Evolutionary conservation across 2,329 filamentous ascomycete species (phyloP), one percentile per base, ranked within the genome.

Genomic region (Aureobasidium mangrovei): DNA sequence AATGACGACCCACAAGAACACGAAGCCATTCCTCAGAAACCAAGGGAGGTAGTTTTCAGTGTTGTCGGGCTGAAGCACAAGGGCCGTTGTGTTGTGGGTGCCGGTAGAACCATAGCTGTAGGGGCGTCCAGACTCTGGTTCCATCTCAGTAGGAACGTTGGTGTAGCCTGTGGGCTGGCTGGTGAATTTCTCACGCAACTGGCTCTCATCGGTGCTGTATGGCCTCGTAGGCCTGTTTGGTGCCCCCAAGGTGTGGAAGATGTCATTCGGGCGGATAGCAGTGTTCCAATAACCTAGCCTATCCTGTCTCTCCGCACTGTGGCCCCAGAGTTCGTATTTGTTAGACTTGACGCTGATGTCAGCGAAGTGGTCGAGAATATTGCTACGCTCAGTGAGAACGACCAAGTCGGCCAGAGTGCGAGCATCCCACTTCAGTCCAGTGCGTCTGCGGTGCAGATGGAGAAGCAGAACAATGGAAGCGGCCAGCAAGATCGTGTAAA

Each of bases 261-360:
- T 74, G 24, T 83, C 81, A 24, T 74, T 76, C 4, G 79, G 77
- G 57, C 77, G 76, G 54, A 82, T 82, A 18, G 83, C 82, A 28
- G 83, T 82, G 56, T 80, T 81, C 88, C 91, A 96, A 69, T 94
- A 94, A 5, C 91, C 89, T n/a, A 96, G 77, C 42, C 86, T 78
- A 61, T 91, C 83, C 4, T 78, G 73, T 59, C 81, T 80, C 57
- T 76, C 80, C 63, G 74, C 78, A 47, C 70, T 73, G 41, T 80
- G 75, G 58, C 75, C 75, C 29, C 75, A 70, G 62, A 86, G 80
- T 33, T 81, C 75, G 32, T 69, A 64, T 45, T 76, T 74, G 12
- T 70, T 72, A 6, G 70, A 69, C 41, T 82, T 76, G 0, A 81
- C 80, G 62, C 91, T 85, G 0, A 84, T 82, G 3, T 81, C 81